Percentiles rank a stretch among this genome's conserved stretches.
Evolutionary conservation across 2,329 filamentous ascomycete species (phyloP).

Genomic region (Hymenoscyphus fraxineus): DNA sequence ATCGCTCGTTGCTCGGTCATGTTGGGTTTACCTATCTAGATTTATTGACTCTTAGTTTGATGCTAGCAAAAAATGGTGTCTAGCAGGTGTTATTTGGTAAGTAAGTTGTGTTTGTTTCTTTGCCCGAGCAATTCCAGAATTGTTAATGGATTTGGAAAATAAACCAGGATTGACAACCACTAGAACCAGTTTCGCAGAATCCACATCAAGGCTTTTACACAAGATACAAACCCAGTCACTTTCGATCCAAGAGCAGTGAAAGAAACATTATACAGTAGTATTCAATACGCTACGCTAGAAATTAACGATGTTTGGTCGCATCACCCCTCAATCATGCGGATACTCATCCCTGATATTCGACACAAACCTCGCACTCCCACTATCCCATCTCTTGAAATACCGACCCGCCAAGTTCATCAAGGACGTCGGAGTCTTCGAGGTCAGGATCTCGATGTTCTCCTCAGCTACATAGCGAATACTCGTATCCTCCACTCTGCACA

Average conservation of each 20-base stretch:
- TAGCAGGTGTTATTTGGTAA: too few relatives aligned
- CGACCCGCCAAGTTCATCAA: slow-evolving; percentile 72
- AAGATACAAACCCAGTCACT: too few relatives aligned
- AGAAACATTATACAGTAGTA: background rate
- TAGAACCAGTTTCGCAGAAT: too few relatives aligned
- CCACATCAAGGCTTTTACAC: too few relatives aligned
- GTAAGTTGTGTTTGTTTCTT: too few relatives aligned
- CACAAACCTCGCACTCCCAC: slow-evolving; percentile 62
- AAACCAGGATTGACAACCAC: too few relatives aligned
- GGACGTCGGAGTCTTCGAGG: slow-evolving; percentile 47
- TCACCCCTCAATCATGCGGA: slow-evolving; percentile 66
- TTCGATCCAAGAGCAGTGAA: background rate
- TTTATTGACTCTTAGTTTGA: too few relatives aligned
- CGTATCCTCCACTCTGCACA: slow-evolving; percentile 58
- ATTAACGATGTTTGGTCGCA: background rate
- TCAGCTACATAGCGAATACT: slow-evolving; percentile 73
- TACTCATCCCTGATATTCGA: slow-evolving; percentile 82
- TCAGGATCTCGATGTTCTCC: slow-evolving; percentile 70
- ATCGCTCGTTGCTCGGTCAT: too few relatives aligned
- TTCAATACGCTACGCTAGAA: background rate
- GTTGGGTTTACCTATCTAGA: too few relatives aligned
- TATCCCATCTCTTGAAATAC: slow-evolving; percentile 85
- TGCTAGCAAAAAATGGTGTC: too few relatives aligned
- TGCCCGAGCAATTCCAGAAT: too few relatives aligned
- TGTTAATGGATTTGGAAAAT: too few relatives aligned